These are phyloP conservation scores for Geranium rotundifolium DNA, from an alignment of 345 rosid species.

Conservation along the genomic window DNA sequence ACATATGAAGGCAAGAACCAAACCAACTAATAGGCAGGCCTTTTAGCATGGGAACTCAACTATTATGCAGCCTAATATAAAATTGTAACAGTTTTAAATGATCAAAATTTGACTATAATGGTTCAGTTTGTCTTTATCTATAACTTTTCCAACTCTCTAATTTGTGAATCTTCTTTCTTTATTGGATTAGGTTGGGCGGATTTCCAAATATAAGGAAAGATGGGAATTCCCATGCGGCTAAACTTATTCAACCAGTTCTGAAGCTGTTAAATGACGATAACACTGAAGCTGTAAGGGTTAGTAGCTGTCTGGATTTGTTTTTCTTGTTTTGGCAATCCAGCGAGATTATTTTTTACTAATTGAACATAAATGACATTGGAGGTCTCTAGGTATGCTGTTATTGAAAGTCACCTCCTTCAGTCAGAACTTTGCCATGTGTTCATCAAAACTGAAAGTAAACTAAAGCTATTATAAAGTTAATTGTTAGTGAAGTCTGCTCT, in stretches of 20 bases:
- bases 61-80: too few species aligned
- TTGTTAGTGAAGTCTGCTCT: not conserved
- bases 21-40: too few species aligned
- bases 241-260: constrained; percentile 51
- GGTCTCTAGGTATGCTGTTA: not conserved
- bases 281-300: constrained; percentile 57
- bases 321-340: constrained; percentile 1
- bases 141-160: not conserved
- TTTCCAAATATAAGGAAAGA: constrained; percentile 63
- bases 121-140: not conserved
- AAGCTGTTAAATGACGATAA: constrained; percentile 58
- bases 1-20: too few species aligned
- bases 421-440: not conserved
- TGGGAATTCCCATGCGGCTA: constrained; percentile 46
- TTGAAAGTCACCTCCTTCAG: not conserved
- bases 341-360: too few species aligned
- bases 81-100: too few species aligned
- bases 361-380: not conserved
- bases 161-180: not conserved
- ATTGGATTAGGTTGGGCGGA: constrained; percentile 48
- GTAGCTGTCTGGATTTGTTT: constrained; percentile 12
- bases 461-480: too few species aligned
- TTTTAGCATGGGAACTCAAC: too few species aligned
- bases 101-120: not conserved
- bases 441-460: not conserved